These are phyloP conservation scores for Nitzschia putrida DNA, from an alignment of 108 stramenopile species.

Conservation along the genomic window DNA sequence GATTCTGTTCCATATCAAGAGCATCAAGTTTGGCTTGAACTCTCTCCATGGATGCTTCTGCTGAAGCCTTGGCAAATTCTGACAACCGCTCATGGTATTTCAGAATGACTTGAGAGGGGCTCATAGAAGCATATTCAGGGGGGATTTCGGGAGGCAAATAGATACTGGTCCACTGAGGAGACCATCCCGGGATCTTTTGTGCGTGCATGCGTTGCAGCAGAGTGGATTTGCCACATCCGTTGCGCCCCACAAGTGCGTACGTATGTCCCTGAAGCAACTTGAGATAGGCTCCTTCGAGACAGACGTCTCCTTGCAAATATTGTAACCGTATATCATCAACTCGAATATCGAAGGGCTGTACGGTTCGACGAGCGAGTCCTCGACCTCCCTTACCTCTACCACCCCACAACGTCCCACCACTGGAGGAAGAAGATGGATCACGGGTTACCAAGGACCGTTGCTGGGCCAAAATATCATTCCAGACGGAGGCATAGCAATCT, in stretches of 20 bases:
- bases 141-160: constrained; percentile 72
- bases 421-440: background rate
- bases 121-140: constrained; percentile 9
- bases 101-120: constrained; percentile 48
- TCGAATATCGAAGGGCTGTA: constrained; percentile 68
- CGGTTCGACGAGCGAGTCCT: constrained; percentile 56
- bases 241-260: constrained; percentile 71
- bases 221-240: constrained; percentile 71
- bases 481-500: constrained; percentile 66
- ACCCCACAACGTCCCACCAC: constrained; percentile 48
- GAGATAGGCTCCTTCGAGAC: constrained; percentile 62
- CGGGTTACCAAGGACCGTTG: constrained; percentile 1
- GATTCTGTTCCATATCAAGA: constrained; percentile 45
- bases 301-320: constrained; percentile 45
- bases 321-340: constrained; percentile 68
- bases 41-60: constrained; percentile 29
- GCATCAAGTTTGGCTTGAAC: constrained; percentile 44
- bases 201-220: constrained; percentile 65
- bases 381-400: constrained; percentile 81
- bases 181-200: constrained; percentile 79
- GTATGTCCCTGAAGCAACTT: constrained; percentile 65
- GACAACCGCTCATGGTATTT: constrained; percentile 33
- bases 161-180: constrained; percentile 56
- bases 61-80: constrained; percentile 23
- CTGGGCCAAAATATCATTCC: constrained; percentile 53